Conservation (phyloP, 257 asterid species). For the Plectranthus barbatus region DNA sequence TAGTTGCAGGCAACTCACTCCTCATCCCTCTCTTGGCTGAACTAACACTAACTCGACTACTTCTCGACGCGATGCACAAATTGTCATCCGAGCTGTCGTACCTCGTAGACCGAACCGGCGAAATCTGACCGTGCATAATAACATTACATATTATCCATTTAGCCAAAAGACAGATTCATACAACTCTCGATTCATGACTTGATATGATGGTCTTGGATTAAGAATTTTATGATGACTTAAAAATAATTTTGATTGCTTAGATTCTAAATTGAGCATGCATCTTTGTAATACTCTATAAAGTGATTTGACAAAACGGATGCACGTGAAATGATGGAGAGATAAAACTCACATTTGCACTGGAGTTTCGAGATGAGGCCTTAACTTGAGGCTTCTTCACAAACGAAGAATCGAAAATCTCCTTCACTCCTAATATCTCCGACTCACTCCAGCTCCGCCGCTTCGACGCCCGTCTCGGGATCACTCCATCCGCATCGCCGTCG, state of each 20-base stretch:
- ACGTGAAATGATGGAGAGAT: too few relatives aligned
- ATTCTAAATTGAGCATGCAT: too few relatives aligned
- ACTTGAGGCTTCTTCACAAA: slow-evolving; percentile 35
- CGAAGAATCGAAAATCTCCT: slow-evolving; percentile 51
- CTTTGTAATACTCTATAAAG: too few relatives aligned
- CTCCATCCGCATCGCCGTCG: background rate
- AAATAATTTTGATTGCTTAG: too few relatives aligned
- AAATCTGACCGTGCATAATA: slow-evolving; percentile 31
- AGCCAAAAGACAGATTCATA: too few relatives aligned
- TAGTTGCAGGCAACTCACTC: slow-evolving; percentile 21
- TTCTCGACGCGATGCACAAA: slow-evolving; percentile 23
- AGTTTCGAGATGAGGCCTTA: slow-evolving; percentile 27
- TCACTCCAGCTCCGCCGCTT: slow-evolving; percentile 74
- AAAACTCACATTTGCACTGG: slow-evolving; percentile 47
- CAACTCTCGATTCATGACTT: too few relatives aligned
- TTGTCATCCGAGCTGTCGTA: slow-evolving; percentile 58
- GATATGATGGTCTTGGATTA: too few relatives aligned
- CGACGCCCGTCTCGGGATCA: background rate
- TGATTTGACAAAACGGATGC: too few relatives aligned
- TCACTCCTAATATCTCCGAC: slow-evolving; percentile 40
- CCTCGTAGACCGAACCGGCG: slow-evolving; percentile 49
- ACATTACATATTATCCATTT: too few relatives aligned
- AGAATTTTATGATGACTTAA: too few relatives aligned
- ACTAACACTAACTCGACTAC: slow-evolving; percentile 12
- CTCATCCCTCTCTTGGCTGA: slow-evolving; percentile 23